These are phyloP conservation scores for Nevesoporus exiguus DNA, from an alignment of 768 basidiomycete genomes.

Conservation along the genomic window DNA sequence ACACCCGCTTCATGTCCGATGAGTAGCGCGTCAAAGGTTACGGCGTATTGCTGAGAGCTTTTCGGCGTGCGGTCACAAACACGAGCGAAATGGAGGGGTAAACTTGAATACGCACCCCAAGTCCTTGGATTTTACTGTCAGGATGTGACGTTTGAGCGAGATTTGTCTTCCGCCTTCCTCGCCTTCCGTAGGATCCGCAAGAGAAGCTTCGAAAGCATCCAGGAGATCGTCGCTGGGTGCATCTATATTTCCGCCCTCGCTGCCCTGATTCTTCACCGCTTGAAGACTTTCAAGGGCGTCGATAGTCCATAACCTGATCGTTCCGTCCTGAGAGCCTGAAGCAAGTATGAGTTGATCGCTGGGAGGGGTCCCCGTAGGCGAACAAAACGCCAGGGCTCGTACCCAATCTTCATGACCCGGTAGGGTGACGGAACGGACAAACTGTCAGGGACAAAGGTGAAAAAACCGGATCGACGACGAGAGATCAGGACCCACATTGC, in stretches of 20 bases:
- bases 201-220: slow-evolving; percentile 82
- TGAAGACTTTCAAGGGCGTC: slow-evolving; percentile 37
- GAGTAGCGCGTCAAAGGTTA: slow-evolving; percentile 91
- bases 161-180: slow-evolving; percentile 85
- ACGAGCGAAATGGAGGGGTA: slow-evolving; percentile 24
- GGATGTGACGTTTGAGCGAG: slow-evolving; percentile 80
- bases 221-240: slow-evolving; percentile 68
- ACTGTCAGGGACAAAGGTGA: slow-evolving; percentile 36
- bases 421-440: slow-evolving; percentile 55
- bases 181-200: slow-evolving; percentile 64
- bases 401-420: slow-evolving; percentile 97
- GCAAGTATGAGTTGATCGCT: slow-evolving; percentile 66
- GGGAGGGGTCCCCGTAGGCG: slow-evolving; percentile 12
- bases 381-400: slow-evolving; percentile 68
- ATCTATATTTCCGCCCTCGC: slow-evolving; percentile 19
- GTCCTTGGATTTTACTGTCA: slow-evolving; percentile 55
- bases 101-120: slow-evolving; percentile 19
- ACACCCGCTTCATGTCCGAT: slow-evolving; percentile 95
- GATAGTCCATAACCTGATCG: slow-evolving; percentile 91
- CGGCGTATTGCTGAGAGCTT: slow-evolving; percentile 57
- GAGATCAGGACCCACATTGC: slow-evolving; percentile 38
- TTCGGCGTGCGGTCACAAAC: slow-evolving; percentile 2
- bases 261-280: slow-evolving; percentile 9
- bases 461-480: slow-evolving; percentile 1
- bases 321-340: slow-evolving; percentile 93